Conservation (phyloP, 192 early-diverging fungal species). For the Geranomyces variabilis region DNA sequence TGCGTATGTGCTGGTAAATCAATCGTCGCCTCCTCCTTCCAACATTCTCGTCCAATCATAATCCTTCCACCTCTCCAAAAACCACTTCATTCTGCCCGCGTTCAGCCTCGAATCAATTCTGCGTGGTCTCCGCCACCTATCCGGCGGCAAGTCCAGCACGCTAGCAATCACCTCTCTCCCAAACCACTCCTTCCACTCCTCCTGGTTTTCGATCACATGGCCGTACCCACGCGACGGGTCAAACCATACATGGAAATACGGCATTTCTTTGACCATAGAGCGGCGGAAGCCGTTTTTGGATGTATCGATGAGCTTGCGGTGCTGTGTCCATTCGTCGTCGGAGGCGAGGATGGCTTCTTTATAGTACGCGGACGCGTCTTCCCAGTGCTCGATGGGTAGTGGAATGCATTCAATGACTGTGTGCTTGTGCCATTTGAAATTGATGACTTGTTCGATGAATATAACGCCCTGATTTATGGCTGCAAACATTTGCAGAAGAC, state of each 20-base stretch:
- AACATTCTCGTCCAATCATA: constrained; percentile 86
- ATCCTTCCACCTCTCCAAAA: constrained; percentile 67
- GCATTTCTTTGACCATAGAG: constrained; percentile 67
- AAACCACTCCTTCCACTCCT: constrained; percentile 84
- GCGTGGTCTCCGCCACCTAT: constrained; percentile 72
- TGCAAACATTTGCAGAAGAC: constrained; percentile 85
- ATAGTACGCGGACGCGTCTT: constrained; percentile 84
- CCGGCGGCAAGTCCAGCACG: constrained; percentile 77
- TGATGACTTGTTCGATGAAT: constrained; percentile 91
- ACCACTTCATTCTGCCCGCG: constrained; percentile 58
- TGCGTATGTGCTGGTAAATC: too few species aligned
- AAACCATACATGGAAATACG: constrained; percentile 98
- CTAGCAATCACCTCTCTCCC: constrained; percentile 83
- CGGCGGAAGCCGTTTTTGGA: constrained; percentile 51
- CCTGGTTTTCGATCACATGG: constrained; percentile 91
- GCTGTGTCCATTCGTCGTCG: constrained; percentile 91
- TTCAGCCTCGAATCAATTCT: constrained; percentile 53
- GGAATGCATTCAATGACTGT: constrained; percentile 92
- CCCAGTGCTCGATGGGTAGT: constrained; percentile 72
- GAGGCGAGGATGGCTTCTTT: constrained; percentile 77
- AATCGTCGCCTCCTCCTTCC: constrained; percentile 32
- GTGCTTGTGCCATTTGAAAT: constrained; percentile 75
- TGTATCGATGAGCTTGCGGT: constrained; percentile 76
- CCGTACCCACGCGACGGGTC: constrained; percentile 85
- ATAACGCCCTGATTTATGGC: constrained; percentile 68